These are phyloP conservation scores for Mortierella claussenii DNA, from an alignment of 192 early-diverging fungal genomes.

Conservation along the genomic window DNA sequence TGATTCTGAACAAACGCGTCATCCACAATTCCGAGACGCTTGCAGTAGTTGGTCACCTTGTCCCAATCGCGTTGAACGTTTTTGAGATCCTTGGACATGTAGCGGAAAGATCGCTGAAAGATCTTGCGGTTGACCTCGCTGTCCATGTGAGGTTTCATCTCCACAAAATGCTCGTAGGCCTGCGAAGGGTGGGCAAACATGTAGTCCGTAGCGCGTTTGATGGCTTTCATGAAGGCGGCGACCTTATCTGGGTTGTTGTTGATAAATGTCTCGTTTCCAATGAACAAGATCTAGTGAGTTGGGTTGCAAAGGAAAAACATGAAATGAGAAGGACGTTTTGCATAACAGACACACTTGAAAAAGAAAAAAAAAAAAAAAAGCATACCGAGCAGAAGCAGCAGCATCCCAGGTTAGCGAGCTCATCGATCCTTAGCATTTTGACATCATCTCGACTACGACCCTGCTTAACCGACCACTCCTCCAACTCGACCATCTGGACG, in stretches of 20 bases:
- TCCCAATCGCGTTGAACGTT: constrained; percentile 74
- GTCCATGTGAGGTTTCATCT: constrained; percentile 69
- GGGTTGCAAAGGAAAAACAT: neutral
- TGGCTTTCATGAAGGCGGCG: constrained; percentile 61
- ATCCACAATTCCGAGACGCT: constrained; percentile 67
- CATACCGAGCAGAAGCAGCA: constrained; percentile 72
- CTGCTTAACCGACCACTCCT: constrained; percentile 65
- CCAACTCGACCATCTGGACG: constrained; percentile 70
- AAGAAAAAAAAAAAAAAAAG: constrained; percentile 4
- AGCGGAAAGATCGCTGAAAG: constrained; percentile 68
- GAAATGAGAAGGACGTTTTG: neutral
- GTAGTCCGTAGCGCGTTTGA: constrained; percentile 61
- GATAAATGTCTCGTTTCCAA: constrained; percentile 70
- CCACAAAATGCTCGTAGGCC: constrained; percentile 63
- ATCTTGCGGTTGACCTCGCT: constrained; percentile 65
- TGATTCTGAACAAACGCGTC: constrained; percentile 65
- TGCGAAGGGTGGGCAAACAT: constrained; percentile 63
- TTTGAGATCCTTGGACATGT: constrained; percentile 67
- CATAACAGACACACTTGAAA: neutral
- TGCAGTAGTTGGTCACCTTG: constrained; percentile 71
- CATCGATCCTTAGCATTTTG: constrained; percentile 72
- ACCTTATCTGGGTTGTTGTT: constrained; percentile 67
- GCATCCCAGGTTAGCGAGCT: constrained; percentile 71
- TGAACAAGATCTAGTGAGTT: constrained; percentile 71
- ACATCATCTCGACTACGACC: constrained; percentile 61